phyloP scores from a whole-genome alignment of 2,329 filamentous ascomycete genomes.

The Penicillium sclerotiorum region DNA sequence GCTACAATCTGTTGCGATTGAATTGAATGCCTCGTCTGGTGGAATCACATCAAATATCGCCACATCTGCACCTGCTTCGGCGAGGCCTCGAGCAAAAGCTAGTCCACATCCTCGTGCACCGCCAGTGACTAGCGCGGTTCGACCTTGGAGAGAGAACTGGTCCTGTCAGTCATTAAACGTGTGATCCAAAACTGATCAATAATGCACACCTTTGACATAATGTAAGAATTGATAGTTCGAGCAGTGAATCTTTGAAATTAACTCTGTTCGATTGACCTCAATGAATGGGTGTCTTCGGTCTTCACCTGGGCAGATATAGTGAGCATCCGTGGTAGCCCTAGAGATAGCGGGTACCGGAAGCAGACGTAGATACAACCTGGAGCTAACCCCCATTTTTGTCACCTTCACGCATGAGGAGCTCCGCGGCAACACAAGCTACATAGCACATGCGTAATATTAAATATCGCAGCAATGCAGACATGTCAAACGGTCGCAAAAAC shows the following conservation, averaged over 20 bases:
- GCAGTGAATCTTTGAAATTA: no score
- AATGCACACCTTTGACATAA: slow-evolving; percentile 29
- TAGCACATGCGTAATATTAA: slow-evolving; percentile 12
- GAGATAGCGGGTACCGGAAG: slow-evolving; percentile 10
- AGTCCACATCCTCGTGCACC: slow-evolving; percentile 52
- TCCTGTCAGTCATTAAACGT: background rate
- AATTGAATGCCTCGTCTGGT: slow-evolving; percentile 41
- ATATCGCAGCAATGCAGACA: slow-evolving; percentile 7
- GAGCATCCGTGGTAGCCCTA: background rate
- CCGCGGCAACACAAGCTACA: background rate
- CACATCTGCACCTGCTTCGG: slow-evolving; percentile 50
- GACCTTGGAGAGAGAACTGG: slow-evolving; percentile 54
- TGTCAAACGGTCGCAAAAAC: no score
- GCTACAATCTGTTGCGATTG: slow-evolving; percentile 45
- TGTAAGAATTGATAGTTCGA: no score
- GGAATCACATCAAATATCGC: slow-evolving; percentile 52
- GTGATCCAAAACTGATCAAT: background rate
- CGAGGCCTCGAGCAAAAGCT: slow-evolving; percentile 48
- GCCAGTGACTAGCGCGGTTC: slow-evolving; percentile 51
- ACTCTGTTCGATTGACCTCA: no score
- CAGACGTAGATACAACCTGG: background rate
- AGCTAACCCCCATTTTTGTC: slow-evolving; percentile 25
- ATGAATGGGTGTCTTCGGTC: no score
- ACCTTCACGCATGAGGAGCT: background rate
- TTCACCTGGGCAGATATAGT: slow-evolving; percentile 10